Conservation (phyloP, 225 moss, liverwort and hornwort species). For the Sphagnum contortum region DNA sequence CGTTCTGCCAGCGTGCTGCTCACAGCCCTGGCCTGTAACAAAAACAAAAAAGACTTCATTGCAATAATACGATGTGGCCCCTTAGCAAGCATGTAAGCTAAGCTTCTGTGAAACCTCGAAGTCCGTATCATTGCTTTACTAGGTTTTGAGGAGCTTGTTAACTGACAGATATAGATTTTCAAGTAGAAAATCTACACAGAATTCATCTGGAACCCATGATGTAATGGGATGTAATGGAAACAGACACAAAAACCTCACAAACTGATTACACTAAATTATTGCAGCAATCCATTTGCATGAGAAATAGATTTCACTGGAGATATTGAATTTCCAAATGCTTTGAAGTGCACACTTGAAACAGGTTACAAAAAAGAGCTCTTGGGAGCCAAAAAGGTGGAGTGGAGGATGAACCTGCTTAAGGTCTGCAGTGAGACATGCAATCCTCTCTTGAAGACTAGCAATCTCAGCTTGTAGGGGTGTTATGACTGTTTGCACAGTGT, state of each 20-base stretch:
- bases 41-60: no score
- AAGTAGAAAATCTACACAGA: no score
- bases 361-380: not conserved
- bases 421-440: conserved; percentile 29
- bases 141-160: not conserved
- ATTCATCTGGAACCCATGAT: no score
- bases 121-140: no score
- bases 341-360: not conserved
- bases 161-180: no score
- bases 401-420: conserved; percentile 32
- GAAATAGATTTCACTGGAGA: no score
- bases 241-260: not conserved
- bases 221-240: no score
- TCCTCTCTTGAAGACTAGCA: conserved; percentile 26
- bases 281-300: no score
- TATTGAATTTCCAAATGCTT: not conserved
- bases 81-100: no score
- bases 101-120: no score
- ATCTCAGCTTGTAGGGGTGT: conserved; percentile 29
- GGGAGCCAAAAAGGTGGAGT: not conserved
- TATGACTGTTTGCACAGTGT: conserved; percentile 21
- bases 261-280: not conserved
- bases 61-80: no score
- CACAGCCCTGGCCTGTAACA: conserved; percentile 29
- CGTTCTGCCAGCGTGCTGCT: conserved; percentile 38